These are phyloP conservation scores for Apocynum venetum DNA, from an alignment of 257 asterid genomes.

Conservation along the genomic window DNA sequence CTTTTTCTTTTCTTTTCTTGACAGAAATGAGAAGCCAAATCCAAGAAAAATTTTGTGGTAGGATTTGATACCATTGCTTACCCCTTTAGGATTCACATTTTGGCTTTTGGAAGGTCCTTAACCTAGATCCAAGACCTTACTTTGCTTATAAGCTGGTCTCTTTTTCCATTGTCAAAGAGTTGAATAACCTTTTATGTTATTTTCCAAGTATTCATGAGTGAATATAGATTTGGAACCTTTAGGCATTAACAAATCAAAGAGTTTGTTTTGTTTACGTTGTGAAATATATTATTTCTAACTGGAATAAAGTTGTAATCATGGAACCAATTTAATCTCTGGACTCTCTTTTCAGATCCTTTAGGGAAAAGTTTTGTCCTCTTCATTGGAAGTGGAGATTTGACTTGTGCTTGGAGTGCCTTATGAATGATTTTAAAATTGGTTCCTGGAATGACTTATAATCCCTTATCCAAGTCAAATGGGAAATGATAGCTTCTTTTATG, in stretches of 20 bases:
- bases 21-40: not conserved
- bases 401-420: not conserved
- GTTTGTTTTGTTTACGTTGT: not conserved
- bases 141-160: not conserved
- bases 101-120: not conserved
- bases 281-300: not conserved
- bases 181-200: not conserved
- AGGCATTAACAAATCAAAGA: not conserved
- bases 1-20: not conserved
- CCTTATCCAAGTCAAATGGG: not conserved
- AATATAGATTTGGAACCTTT: not conserved
- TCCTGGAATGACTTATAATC: not conserved
- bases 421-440: not conserved
- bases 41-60: not conserved
- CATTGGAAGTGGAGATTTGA: not conserved
- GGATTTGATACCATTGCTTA: not conserved
- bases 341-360: not conserved
- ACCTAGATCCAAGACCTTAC: not conserved
- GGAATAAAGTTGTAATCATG: not conserved
- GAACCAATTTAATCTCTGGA: not conserved
- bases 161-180: not conserved
- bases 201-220: not conserved
- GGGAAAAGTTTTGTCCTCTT: not conserved
- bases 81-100: not conserved
- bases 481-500: not conserved